Base-by-base conservation (phyloP, 768 basidiomycete species). In the Hygrocybe punicea region DNA sequence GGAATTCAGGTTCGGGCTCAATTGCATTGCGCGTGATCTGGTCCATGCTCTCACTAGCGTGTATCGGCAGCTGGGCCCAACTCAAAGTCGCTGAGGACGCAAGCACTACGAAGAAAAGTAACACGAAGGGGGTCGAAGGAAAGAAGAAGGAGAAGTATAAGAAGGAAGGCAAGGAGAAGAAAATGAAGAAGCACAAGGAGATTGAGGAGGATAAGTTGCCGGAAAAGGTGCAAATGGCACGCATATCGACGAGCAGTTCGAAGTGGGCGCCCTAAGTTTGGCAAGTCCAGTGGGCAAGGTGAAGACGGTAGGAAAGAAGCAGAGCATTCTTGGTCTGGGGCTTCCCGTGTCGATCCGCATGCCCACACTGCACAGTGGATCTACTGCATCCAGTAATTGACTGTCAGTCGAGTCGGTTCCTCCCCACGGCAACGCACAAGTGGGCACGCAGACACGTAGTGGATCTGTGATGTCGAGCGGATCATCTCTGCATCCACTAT, bases 21-120 rank as follows among this genome's bases (percentile, higher is more conserved):
- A 87, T 92, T 44, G 90, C 90, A 0, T 57, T 91, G 25, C 81
- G 90, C 5, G 90, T 91, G 4, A 91, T 92, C 75, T 78, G 86
- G 42, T 86, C 85, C 13, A 84, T 93, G 61, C 78, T 84, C 24
- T 85, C 84, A 2, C 69, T 91, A 40, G 89, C 90, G 3, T 74
- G 84, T 34, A 84, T 91, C 45, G 81, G 84, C 1, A 86, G 85
- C 64, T 88, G 88, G 87, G 82, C 84, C 21, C 84, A 85, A 63
- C 69, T 84, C 55, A 78, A 73, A 66, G 35, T 2, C n/a, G 35
- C 36, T 17, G 71, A 77, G 4, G 75, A 69, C 49, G 65, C 66
- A 14, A 62, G 65, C 19, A 53, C 65, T 0, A 50, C 57, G 5
- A 63, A 63, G 37, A 60, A 68, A 44, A 61, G 62, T 7, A 65